These are phyloP conservation scores for Monilinia aucupariae DNA, from an alignment of 2,329 filamentous ascomycete genomes.

Conservation along the genomic window DNA sequence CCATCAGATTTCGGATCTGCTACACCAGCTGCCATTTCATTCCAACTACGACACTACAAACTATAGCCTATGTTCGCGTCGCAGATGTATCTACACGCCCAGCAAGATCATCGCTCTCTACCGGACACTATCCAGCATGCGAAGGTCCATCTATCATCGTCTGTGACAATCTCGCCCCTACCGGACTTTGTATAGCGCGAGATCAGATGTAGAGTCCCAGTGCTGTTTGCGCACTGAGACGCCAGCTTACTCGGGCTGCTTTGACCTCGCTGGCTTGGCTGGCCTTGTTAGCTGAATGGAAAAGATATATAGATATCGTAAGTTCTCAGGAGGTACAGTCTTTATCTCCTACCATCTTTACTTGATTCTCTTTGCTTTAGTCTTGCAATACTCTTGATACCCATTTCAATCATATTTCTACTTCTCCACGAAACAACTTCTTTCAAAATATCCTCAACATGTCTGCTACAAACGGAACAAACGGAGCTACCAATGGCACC, in stretches of 20 bases:
- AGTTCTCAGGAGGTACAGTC: neutral
- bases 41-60: neutral
- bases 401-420: neutral
- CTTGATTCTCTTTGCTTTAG: conserved; percentile 2
- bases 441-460: conserved; percentile 15
- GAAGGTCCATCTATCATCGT: neutral
- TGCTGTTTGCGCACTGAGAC: conserved; percentile 2
- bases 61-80: neutral
- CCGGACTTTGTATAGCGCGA: conserved; percentile 11
- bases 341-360: neutral
- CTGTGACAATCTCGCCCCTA: neutral
- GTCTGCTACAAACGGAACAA: conserved; percentile 17
- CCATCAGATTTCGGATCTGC: conserved; percentile 8
- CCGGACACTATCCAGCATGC: neutral
- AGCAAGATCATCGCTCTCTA: neutral
- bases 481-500: conserved; percentile 15
- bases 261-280: conserved; percentile 9
- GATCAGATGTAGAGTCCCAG: neutral
- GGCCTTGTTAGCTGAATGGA: neutral
- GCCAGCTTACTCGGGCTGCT: conserved; percentile 2
- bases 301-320: conserved; percentile 1
- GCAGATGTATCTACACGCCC: neutral
- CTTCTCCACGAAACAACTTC: neutral
- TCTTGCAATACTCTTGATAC: conserved; percentile 8
- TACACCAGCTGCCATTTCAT: conserved; percentile 2